Evolutionary conservation across 176 grass and related monocot species (phyloP), one percentile per base, ranked within the genome.

Genomic region (Phoenix roebelenii): DNA sequence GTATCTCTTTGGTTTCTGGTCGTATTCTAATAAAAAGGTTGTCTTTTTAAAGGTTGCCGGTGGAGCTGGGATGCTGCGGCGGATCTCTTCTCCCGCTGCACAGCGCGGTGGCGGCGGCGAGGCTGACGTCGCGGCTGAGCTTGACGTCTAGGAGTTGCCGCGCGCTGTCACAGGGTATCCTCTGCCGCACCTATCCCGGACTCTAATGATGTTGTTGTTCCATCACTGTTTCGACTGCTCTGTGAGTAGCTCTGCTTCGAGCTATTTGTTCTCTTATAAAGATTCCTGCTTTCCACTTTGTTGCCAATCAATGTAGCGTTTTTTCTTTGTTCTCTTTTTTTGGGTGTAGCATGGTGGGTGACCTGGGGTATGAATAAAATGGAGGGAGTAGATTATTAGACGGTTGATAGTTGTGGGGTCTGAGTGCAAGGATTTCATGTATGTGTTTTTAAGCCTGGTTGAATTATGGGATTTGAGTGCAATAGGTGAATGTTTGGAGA

Each of bases 121-220:
- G 93, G 79, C 72, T 98, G 73, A 98, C 79, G 19, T 85, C 93
- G 49, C 69, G 84, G 49, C 74, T 98, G 67, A 98, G 93, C 81
- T 72, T 85, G 18, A 64, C 82, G 9, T 85, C 87, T 55, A 58
- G 74, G 81, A 85, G 78, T 84, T 85, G 76, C 68, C 71, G 76
- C 29, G 76, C 84, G 14, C 84, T 98, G 64, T 92, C 87, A 80
- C 93, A 98, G 93, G 87, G 87, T 98, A 98, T 83, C 93, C 75
- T 98, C 87, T 92, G 87, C 86, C 85, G 93, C 73, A 98, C 93
- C 78, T 92, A 79, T 91, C 93, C 87, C 59, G 87, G 93, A 61
- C 87, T 98, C 87, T 92, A 85, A 88, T 76, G 80, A 81, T 86
- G 65, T 82, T 78, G 76, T 80, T 79, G 82, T 79, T 63, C 50